Evolutionary conservation across 768 basidiomycete species (phyloP).

Genomic region (Mycena rebaudengoi): DNA sequence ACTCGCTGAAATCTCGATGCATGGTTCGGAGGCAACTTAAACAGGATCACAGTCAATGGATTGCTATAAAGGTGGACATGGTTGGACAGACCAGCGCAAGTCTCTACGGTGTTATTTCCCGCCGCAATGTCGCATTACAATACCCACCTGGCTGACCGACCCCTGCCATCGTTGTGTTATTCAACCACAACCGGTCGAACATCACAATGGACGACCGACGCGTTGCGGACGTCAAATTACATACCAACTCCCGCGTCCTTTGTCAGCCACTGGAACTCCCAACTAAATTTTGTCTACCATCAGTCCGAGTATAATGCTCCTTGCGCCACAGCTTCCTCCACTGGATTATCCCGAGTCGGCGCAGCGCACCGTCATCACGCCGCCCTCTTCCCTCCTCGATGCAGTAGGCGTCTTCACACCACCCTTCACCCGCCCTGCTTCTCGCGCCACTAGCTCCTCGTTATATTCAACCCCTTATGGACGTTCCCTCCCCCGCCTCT

Average conservation of each 20-base stretch:
- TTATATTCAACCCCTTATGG: constrained; percentile 12
- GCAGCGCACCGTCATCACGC: background rate
- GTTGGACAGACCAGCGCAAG: background rate
- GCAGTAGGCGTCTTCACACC: constrained; percentile 13
- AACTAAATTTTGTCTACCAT: constrained; percentile 23
- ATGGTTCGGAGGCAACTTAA: no score
- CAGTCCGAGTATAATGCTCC: constrained; percentile 25
- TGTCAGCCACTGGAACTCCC: constrained; percentile 16
- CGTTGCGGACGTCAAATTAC: constrained; percentile 15
- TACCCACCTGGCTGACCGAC: constrained; percentile 8
- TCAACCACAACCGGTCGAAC: constrained; percentile 19
- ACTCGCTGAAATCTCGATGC: no score
- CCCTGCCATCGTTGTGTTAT: constrained; percentile 12
- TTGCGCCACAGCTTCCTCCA: constrained; percentile 14
- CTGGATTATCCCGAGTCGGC: constrained; percentile 5
- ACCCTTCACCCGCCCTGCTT: constrained; percentile 13
- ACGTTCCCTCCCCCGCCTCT: constrained; percentile 2
- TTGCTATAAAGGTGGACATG: constrained; percentile 4
- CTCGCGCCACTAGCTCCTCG: constrained; percentile 10
- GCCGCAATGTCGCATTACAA: constrained; percentile 11
- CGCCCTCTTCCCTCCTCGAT: constrained; percentile 16
- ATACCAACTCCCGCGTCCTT: constrained; percentile 25
- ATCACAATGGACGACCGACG: constrained; percentile 8
- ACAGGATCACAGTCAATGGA: constrained; percentile 13
- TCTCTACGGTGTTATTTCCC: background rate